These are phyloP conservation scores for Diaporthe vexans DNA, from an alignment of 2,329 filamentous ascomycete genomes.

Conservation along the genomic window DNA sequence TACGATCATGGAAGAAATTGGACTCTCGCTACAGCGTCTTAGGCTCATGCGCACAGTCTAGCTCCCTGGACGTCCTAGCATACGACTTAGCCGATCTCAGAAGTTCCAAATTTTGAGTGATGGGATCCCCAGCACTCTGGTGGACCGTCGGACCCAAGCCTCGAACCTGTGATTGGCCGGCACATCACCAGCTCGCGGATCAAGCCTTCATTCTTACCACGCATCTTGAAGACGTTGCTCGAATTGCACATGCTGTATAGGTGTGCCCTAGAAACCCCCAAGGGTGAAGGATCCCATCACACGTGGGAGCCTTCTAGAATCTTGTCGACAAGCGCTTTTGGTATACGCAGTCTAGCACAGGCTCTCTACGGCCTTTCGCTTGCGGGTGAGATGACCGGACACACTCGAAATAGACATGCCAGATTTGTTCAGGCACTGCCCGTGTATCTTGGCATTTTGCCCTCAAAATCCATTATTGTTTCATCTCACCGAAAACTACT, in stretches of 20 bases:
- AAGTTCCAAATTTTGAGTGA: conserved; percentile 5
- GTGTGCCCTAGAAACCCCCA: neutral
- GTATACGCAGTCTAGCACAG: neutral
- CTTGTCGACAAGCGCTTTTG: neutral
- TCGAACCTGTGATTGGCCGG: conserved; percentile 10
- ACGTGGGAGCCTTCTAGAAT: neutral
- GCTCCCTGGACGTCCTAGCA: neutral
- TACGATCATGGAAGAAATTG: neutral
- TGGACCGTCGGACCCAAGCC: neutral
- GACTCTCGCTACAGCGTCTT: neutral
- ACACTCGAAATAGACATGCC: neutral
- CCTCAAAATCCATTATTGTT: neutral
- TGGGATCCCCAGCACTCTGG: neutral
- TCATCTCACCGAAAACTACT: neutral
- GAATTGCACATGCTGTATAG: neutral
- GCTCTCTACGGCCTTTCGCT: neutral
- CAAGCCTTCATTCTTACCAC: neutral
- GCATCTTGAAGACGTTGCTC: neutral
- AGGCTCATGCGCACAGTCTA: neutral
- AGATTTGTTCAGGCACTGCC: no score
- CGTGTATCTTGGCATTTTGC: no score
- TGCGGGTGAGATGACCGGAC: neutral
- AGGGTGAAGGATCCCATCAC: neutral
- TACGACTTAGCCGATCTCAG: neutral
- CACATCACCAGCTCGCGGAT: neutral